Percentiles rank a stretch among this genome's conserved stretches.
phyloP scores from a whole-genome alignment of 768 basidiomycete species.

The Boletus speciosus region DNA sequence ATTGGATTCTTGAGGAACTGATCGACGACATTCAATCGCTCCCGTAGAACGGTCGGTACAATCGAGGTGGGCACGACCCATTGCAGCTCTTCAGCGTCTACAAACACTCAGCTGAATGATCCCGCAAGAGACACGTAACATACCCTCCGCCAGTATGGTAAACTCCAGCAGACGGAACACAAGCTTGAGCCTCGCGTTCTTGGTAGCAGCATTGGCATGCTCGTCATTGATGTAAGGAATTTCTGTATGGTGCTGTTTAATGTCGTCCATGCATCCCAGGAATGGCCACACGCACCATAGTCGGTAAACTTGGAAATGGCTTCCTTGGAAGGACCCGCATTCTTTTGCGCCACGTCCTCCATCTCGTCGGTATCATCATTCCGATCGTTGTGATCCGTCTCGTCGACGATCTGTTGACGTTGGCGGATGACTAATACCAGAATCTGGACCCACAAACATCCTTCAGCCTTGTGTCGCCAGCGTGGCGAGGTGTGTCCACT shows the following conservation, averaged over 20 bases:
- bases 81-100: conserved; percentile 69
- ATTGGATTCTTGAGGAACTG: conserved; percentile 82
- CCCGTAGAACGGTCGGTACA: conserved; percentile 61
- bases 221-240: conserved; percentile 76
- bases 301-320: conserved; percentile 68
- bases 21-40: conserved; percentile 70
- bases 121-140: conserved; percentile 14
- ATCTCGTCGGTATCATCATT: conserved; percentile 37
- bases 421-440: conserved; percentile 56
- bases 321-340: conserved; percentile 55
- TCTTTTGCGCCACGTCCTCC: conserved; percentile 26
- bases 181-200: conserved; percentile 77
- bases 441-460: conserved; percentile 43
- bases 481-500: conserved; percentile 31
- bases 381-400: conserved; percentile 46
- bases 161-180: conserved; percentile 80
- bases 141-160: conserved; percentile 63
- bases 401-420: conserved; percentile 58
- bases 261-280: not conserved
- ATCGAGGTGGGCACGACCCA: conserved; percentile 84
- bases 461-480: conserved; percentile 19
- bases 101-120: conserved; percentile 4
- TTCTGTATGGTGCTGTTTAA: conserved; percentile 41
- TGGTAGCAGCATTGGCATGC: conserved; percentile 71
- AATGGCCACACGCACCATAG: conserved; percentile 53